Base-by-base conservation (phyloP, 176 grass and related monocot species). In the Secale cereale region DNA sequence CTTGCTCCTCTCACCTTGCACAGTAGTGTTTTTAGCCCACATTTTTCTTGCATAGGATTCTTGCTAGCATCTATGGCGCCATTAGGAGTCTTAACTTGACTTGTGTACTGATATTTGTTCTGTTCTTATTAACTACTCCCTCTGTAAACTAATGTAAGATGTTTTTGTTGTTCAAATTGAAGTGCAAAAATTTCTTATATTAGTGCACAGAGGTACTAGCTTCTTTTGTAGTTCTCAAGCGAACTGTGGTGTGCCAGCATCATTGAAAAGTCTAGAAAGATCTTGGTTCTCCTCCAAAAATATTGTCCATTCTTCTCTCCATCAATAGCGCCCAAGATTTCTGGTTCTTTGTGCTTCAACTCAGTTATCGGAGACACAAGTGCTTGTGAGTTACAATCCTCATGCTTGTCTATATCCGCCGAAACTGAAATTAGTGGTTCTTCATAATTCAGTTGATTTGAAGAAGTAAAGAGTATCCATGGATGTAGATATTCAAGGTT, bases 261-360 rank as follows among this genome's bases (percentile, higher is more conserved):
- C n/a, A n/a, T n/a, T n/a, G n/a, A n/a, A n/a, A n/a, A 90, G 39
- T 70, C 39, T 80, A 83, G 73, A 89, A 83, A 86, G 70, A 76
- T 79, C 54, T n/a, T 82, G 85, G 35, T 63, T 82, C 41, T 90
- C 41, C 3, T 48, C 57, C 39, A 23, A n/a, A 23, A n/a, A 31
- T 13, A 82, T 17, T 78, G 56, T 52, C 61, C 36, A 74, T 74
- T 67, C 52, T 74, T 87, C 74, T 48, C 74, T 43, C 28, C 72
- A 85, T n/a, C n/a, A n/a, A n/a, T n/a, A n/a, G n/a, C n/a, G n/a
- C n/a, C n/a, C n/a, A n/a, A n/a, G n/a, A n/a, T n/a, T n/a, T n/a
- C n/a, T n/a, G n/a, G n/a, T n/a, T n/a, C n/a, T n/a, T n/a, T n/a
- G n/a, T n/a, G n/a, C n/a, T n/a, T n/a, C n/a, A n/a, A n/a, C n/a